A percentile compares a stretch with the other conserved stretches of the same genome.
Evolutionary conservation across 2,329 filamentous ascomycete species (phyloP).

Genomic region (Talaromyces funiculosus): DNA sequence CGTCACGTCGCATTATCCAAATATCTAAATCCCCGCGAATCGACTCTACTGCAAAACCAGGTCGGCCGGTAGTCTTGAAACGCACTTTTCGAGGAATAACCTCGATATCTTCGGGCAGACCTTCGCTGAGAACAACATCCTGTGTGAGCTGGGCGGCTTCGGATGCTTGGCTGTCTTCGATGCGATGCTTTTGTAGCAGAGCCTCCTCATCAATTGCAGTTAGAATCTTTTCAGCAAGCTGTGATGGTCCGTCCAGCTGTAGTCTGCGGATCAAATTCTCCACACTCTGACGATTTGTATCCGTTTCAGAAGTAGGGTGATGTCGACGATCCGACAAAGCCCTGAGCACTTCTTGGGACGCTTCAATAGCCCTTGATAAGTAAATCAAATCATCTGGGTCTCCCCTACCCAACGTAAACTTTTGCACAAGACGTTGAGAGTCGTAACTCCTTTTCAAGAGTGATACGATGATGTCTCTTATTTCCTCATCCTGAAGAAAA

Average conservation of each 20-base stretch:
- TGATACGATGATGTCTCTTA: constrained; percentile 64
- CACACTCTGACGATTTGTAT: constrained; percentile 28
- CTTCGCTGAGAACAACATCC: constrained; percentile 63
- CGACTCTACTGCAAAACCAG: constrained; percentile 24
- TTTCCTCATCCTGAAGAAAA: constrained; percentile 60
- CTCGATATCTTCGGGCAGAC: constrained; percentile 51
- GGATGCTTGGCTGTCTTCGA: constrained; percentile 65
- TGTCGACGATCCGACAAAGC: constrained; percentile 22
- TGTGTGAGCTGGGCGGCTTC: constrained; percentile 69
- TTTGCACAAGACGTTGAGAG: constrained; percentile 83
- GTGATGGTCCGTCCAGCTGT: constrained; percentile 57
- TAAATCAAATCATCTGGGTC: constrained; percentile 84
- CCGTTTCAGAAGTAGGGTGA: constrained; percentile 20
- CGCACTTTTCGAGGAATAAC: constrained; percentile 50
- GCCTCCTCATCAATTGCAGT: constrained; percentile 89
- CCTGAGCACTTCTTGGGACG: constrained; percentile 59
- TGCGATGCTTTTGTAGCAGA: constrained; percentile 70
- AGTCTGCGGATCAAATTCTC: constrained; percentile 27
- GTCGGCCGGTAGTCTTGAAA: constrained; percentile 23
- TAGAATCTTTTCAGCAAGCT: constrained; percentile 65
- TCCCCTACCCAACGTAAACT: constrained; percentile 87
- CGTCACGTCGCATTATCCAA: constrained; percentile 60
- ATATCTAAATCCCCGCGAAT: constrained; percentile 46
- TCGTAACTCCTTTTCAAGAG: constrained; percentile 74
- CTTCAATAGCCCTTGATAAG: constrained; percentile 72